Evolutionary conservation across 2,329 filamentous ascomycete genomes (phyloP).

Genomic region (Ceratocystis cubensis): DNA sequence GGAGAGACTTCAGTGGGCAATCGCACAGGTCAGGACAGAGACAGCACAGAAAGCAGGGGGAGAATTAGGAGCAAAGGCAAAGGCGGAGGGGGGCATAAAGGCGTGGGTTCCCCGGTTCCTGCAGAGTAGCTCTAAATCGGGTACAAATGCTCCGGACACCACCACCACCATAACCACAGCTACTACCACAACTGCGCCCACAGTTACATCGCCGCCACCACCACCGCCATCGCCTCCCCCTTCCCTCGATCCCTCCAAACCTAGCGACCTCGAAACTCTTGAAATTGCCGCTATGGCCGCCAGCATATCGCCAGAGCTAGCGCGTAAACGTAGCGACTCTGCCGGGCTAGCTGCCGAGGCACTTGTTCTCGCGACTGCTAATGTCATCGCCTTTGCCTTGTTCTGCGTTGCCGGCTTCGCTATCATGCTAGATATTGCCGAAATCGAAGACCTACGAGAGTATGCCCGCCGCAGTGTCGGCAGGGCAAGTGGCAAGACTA

Average conservation of each 20-base stretch:
- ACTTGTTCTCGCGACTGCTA: constrained; percentile 74
- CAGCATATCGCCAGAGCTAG: constrained; percentile 13
- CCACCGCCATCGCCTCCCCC: constrained; percentile 16
- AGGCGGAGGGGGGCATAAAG: not conserved
- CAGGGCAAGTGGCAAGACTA: constrained; percentile 28
- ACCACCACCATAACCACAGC: not conserved
- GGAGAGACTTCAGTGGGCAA: constrained; percentile 20
- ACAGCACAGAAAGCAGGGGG: not conserved
- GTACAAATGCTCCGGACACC: not conserved
- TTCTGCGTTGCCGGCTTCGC: constrained; percentile 60
- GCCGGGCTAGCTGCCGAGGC: constrained; percentile 68
- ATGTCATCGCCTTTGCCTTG: constrained; percentile 63
- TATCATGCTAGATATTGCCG: constrained; percentile 66
- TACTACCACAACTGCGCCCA: not conserved
- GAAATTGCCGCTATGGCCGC: constrained; percentile 26
- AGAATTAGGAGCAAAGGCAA: not conserved
- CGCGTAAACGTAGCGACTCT: constrained; percentile 39
- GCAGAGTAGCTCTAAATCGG: not conserved
- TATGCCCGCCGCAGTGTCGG: constrained; percentile 35
- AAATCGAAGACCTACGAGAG: constrained; percentile 49
- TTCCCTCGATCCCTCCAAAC: constrained; percentile 17
- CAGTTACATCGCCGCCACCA: not conserved
- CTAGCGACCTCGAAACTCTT: constrained; percentile 25
- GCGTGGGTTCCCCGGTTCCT: not conserved
- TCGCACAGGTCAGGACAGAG: not conserved